These are phyloP conservation scores for Glycine tomentella DNA, from an alignment of 306 rosid species.

Conservation along the genomic window DNA sequence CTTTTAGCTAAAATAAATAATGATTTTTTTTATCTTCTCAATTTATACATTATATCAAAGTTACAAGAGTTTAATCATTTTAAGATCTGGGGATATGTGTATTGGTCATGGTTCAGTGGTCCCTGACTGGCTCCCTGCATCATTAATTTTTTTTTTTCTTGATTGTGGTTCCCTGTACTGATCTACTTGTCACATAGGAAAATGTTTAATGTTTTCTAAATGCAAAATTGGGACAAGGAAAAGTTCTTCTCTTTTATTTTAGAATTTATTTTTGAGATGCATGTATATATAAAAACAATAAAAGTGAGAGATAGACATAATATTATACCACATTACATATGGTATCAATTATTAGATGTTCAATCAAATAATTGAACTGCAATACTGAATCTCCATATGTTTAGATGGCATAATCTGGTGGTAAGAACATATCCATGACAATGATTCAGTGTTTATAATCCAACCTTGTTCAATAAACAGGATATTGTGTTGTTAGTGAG, in stretches of 20 bases:
- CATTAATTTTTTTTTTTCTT: background rate
- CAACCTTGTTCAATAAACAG: no score
- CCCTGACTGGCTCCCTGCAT: conserved; percentile 1
- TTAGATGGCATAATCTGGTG: conserved; percentile 19
- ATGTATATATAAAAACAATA: background rate
- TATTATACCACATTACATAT: background rate
- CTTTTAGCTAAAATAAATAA: background rate
- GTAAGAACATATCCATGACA: background rate
- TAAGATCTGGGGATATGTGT: background rate
- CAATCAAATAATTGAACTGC: background rate
- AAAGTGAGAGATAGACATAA: background rate
- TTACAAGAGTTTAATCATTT: background rate
- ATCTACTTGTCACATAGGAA: conserved; percentile 10
- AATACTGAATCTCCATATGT: conserved; percentile 1
- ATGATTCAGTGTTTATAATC: background rate
- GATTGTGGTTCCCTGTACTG: conserved; percentile 41
- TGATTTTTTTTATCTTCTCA: background rate
- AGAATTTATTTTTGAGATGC: background rate
- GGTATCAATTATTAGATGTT: background rate
- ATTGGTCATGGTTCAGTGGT: conserved; percentile 46
- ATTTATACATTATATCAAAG: background rate
- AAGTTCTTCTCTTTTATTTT: background rate
- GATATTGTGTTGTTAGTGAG: conserved; percentile 28
- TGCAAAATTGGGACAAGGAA: background rate
- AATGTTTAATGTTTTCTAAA: background rate